A percentile compares a stretch with the other conserved stretches of the same genome.
Conservation (phyloP, 1,284 basidiomycete genomes). For the Apiotrichum brassicae region DNA sequence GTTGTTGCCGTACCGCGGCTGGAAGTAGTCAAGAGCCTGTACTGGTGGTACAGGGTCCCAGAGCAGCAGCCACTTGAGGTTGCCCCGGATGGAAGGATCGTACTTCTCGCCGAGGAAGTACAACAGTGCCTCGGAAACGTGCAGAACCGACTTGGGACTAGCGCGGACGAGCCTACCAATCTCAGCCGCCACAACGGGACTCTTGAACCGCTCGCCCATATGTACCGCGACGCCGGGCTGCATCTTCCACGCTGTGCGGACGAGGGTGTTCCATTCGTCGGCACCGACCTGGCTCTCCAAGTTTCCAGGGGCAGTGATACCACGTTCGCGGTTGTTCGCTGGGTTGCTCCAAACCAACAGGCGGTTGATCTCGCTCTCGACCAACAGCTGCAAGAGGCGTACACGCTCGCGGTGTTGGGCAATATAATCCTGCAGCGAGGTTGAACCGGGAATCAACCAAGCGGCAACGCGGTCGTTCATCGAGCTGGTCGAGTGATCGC, state of each 20-base stretch:
- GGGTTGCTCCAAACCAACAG: slow-evolving; percentile 90
- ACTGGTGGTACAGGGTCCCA: slow-evolving; percentile 89
- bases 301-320: neutral
- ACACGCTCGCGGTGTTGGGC: slow-evolving; percentile 59
- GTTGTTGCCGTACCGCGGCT: slow-evolving; percentile 73
- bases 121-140: slow-evolving; percentile 69
- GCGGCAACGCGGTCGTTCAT: slow-evolving; percentile 53
- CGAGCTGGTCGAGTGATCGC: slow-evolving; percentile 63
- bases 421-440: slow-evolving; percentile 53
- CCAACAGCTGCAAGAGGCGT: slow-evolving; percentile 67
- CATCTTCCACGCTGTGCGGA: slow-evolving; percentile 74
- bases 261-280: slow-evolving; percentile 60
- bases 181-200: slow-evolving; percentile 58
- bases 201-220: slow-evolving; percentile 80
- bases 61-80: slow-evolving; percentile 65
- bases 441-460: slow-evolving; percentile 41
- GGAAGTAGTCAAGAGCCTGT: slow-evolving; percentile 78
- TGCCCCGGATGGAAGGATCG: slow-evolving; percentile 40
- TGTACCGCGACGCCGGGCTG: slow-evolving; percentile 76
- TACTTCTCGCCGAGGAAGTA: slow-evolving; percentile 71
- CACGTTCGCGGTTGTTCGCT: slow-evolving; percentile 60
- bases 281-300: neutral
- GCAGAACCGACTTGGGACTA: slow-evolving; percentile 64
- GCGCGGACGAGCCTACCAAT: slow-evolving; percentile 68
- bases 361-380: slow-evolving; percentile 84